phyloP scores from a whole-genome alignment of 2,329 filamentous ascomycete genomes.

The Talaromyces albobiverticillius region DNA sequence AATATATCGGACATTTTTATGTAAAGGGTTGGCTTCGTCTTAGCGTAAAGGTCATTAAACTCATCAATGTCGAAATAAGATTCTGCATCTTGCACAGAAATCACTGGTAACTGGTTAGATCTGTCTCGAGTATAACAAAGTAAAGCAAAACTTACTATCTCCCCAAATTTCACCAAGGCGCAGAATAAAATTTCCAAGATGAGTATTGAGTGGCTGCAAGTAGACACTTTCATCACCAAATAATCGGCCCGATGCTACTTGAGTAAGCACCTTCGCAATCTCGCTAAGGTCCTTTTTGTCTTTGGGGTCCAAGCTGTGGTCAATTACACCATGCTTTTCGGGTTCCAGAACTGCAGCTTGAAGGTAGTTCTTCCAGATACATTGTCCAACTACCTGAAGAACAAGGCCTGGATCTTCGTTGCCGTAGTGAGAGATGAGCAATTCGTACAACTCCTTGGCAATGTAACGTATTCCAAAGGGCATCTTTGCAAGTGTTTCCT shows the following conservation, averaged over 20 bases:
- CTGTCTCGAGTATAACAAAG: not conserved
- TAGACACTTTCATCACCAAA: constrained; percentile 96
- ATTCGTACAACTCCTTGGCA: constrained; percentile 79
- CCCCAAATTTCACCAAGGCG: constrained; percentile 72
- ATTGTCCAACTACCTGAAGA: constrained; percentile 80
- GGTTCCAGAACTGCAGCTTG: constrained; percentile 85
- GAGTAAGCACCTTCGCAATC: constrained; percentile 85
- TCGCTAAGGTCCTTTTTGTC: constrained; percentile 91
- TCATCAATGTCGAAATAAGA: constrained; percentile 96
- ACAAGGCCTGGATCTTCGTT: constrained; percentile 74
- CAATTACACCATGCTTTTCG: constrained; percentile 88
- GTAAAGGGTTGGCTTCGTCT: constrained; percentile 96
- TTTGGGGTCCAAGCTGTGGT: constrained; percentile 80
- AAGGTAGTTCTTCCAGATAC: constrained; percentile 93
- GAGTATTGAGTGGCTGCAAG: constrained; percentile 89
- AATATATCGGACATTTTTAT: constrained; percentile 99
- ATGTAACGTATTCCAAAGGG: constrained; percentile 90
- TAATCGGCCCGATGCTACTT: constrained; percentile 80
- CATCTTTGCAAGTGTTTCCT: constrained; percentile 82
- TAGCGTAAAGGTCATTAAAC: constrained; percentile 95
- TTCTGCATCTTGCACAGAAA: constrained; percentile 82
- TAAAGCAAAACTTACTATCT: constrained; percentile 49
- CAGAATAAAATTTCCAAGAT: constrained; percentile 80
- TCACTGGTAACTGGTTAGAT: constrained; percentile 53
- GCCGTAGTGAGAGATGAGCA: constrained; percentile 72